Evolutionary conservation across 345 rosid genomes (phyloP), one percentile per base, ranked within the genome.

Genomic region (Pistacia vera): DNA sequence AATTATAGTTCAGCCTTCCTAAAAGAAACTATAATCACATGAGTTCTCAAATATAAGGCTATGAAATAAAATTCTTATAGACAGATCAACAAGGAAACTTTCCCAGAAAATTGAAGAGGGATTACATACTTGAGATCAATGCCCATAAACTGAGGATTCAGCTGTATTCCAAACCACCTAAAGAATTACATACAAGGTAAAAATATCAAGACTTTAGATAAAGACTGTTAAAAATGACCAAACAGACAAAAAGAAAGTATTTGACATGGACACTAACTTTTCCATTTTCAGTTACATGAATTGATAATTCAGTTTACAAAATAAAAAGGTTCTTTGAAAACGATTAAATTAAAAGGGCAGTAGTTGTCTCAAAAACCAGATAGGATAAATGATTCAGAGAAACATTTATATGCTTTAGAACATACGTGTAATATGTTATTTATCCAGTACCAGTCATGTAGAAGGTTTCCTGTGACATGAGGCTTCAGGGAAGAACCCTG

Each of bases 81-180:
- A 63, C 48, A 14, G 7, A 7, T 52, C 25, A 52, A 28, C 33
- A 54, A n/a, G 60, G 20, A 64, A 77, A 51, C 54, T 52, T 35
- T 20, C 16, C 20, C 36, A 69, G 30, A 52, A 52, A 46, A 22
- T 16, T 18, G 65, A 68, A 52, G 69, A 54, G 6, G 38, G 12
- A 4, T 54, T 11, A 83, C 97, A 75, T 92, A 93, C 99, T 95
- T 93, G 83, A 95, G 97, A 85, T 93, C 98, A 44, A 93, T 86
- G 71, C 87, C 88, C 86, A 92, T 48, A 22, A 84, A 92, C 72
- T 81, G 90, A 78, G 98, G 98, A 87, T 95, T 95, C 61, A 93
- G 88, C 78, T 93, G 97, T 82, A 89, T 70, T 62, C 95, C 99
- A 74, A 92, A 95, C 99, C 98, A 95, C 99, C 99, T 85, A 83